phyloP scores from a whole-genome alignment of 768 basidiomycete genomes.

The Omphalotus guepiniiformis region DNA sequence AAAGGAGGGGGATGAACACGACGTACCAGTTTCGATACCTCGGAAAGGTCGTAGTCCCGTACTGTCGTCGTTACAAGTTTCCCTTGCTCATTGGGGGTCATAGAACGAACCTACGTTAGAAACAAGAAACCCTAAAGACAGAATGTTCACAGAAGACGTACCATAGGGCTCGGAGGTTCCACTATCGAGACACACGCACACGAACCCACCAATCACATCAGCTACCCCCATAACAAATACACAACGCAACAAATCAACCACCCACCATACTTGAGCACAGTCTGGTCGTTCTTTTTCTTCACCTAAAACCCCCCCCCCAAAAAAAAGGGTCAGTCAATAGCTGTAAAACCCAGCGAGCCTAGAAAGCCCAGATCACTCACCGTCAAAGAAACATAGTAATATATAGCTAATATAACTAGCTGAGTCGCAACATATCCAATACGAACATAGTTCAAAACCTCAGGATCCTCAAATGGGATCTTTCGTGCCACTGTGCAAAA shows the following conservation, averaged over 20 bases:
- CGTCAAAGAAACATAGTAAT: conserved; percentile 76
- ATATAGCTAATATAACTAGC: conserved; percentile 62
- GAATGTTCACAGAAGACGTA: conserved; percentile 27
- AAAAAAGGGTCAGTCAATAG: not conserved
- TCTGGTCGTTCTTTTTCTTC: conserved; percentile 93
- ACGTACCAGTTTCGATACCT: conserved; percentile 77
- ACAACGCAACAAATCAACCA: too few relatives aligned
- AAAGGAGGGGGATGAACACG: not conserved
- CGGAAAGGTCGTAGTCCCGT: conserved; percentile 87
- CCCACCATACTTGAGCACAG: conserved; percentile 91
- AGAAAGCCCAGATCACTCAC: conserved; percentile 35
- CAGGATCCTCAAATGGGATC: conserved; percentile 87
- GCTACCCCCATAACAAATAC: too few relatives aligned
- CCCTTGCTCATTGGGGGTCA: conserved; percentile 53
- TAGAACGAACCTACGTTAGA: conserved; percentile 23
- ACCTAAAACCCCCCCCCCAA: conserved; percentile 45
- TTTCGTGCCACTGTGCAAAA: conserved; percentile 71
- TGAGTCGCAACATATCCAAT: conserved; percentile 79
- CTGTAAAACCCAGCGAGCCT: not conserved
- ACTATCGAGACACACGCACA: too few relatives aligned
- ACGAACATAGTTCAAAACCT: conserved; percentile 77
- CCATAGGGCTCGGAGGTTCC: conserved; percentile 74
- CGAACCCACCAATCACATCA: too few relatives aligned
- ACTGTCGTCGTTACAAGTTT: conserved; percentile 87
- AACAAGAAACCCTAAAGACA: too few relatives aligned